Base-by-base conservation (phyloP, 371 early-diverging fungal genomes). In the Nematocida sp. region DNA sequence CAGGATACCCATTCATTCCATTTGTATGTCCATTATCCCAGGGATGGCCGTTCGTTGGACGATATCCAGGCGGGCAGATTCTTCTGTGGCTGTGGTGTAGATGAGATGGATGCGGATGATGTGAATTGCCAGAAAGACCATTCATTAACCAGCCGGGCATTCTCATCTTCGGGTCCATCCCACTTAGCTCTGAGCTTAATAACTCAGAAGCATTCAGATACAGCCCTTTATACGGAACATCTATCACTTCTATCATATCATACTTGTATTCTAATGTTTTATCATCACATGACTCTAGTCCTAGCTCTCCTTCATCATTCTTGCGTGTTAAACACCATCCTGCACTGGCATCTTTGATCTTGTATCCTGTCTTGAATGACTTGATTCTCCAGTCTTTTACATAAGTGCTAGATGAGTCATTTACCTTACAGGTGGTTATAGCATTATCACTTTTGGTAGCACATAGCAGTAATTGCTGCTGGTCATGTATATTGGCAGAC, bases 221-320 rank as follows among this genome's bases (percentile, higher is more conserved):
- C 25, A 70, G 21, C 17, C n/a, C n/a, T 34, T 60, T 57, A 45
- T 70, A 70, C 57, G 74, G 74, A 45, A 60, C 74, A 43, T 70
- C 57, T 32, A 40, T 55, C 13, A 70, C 58, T 37, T 57, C 57
- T 11, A 70, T 15, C 58, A 70, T 57, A 32, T 70, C 74, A 46
- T 49, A 70, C 23, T 61, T 23, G 1, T 70, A 61, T 53, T 70
- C 74, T 25, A 34, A 15, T 17, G 34, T 47, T 5, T 9, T 40
- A 5, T 55, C 34, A 13, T 47, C 49, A 53, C 74, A 70, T 15
- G 55, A 43, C 45, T 48, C 46, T 9, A 70, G 17, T 3, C 3
- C 60, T 0, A 70, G 31, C 7, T 45, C 27, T 4, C 74, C 74
- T 15, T 55, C 17, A 2, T 29, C 31, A 0, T 29, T 35, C 37